Base-by-base conservation (phyloP, 345 rosid genomes). In the Carallia brachiata region DNA sequence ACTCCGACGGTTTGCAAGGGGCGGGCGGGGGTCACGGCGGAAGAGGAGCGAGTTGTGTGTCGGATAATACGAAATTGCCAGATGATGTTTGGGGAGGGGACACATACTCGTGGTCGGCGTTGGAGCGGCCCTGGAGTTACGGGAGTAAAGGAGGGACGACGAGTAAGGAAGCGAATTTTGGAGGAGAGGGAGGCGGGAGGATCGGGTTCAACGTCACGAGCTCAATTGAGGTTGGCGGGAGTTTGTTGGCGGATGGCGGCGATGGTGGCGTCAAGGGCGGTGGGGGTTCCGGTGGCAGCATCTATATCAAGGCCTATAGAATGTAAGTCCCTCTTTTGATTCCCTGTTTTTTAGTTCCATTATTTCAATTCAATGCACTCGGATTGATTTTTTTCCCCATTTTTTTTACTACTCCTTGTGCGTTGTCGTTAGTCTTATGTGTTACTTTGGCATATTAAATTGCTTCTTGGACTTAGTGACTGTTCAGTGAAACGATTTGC, bases 31-130 rank as follows among this genome's bases (percentile, higher is more conserved):
- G 90, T 9, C 84, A 86, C 1, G 93, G 93, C 3, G 93, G 93
- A 23, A 79, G 93, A 67, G 93, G 93, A 1, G 90, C 93, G 2
- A 78, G 86, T 65, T 88, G 93, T 57, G 78, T 88, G 68, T 50
- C 73, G 44, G 93, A 88, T 72, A 82, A 82, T 62, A 67, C 77
- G 16, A 88, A 86, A 73, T 70, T 84, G 59, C 90, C 93, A 0
- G 93, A 88, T 52, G 93, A 88, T 80, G 86, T 86, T 36, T 86
- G 90, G 90, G 93, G 93, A 1, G 93, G 93, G 63, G 90, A 88
- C 61, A 79, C 90, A 17, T 88, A 88, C 73, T 84, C 93, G 19
- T 88, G 93, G 93, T 71, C 81, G 37, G 81, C 85, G 4, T 77
- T 86, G 81, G 83, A 84, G n/a, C 47, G 71, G 70, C 93, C 93